These are phyloP conservation scores for Termitomyces titanicus DNA, from an alignment of 768 basidiomycete genomes.

Conservation along the genomic window DNA sequence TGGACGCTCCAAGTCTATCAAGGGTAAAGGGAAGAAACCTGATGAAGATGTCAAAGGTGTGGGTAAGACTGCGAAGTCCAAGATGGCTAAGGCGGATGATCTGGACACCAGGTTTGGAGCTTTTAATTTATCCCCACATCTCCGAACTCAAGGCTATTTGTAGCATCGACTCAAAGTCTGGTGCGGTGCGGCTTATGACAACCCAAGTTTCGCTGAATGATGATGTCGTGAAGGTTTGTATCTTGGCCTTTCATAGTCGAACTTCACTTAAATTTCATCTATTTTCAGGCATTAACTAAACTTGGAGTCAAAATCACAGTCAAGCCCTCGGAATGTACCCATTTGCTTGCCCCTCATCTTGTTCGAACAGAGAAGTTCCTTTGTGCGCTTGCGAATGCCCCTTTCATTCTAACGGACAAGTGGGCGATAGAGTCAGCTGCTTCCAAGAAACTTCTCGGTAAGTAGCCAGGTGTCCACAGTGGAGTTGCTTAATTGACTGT, in stretches of 20 bases:
- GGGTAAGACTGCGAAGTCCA: constrained; percentile 7
- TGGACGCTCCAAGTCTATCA: constrained; percentile 10
- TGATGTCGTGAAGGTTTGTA: constrained; percentile 54
- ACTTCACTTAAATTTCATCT: background rate
- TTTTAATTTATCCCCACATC: background rate
- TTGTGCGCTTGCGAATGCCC: constrained; percentile 62
- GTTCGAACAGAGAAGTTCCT: constrained; percentile 89
- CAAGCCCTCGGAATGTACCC: constrained; percentile 68
- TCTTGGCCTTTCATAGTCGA: background rate
- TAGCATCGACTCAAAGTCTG: constrained; percentile 8
- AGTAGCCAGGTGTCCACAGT: constrained; percentile 22
- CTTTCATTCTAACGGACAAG: constrained; percentile 56
- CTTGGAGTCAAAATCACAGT: constrained; percentile 66
- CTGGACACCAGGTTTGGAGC: constrained; percentile 9
- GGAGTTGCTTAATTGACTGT: background rate
- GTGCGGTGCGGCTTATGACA: constrained; percentile 52
- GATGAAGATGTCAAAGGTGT: constrained; percentile 10
- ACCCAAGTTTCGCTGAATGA: constrained; percentile 62
- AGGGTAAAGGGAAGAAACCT: constrained; percentile 20
- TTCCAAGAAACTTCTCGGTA: constrained; percentile 60
- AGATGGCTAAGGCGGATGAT: constrained; percentile 16
- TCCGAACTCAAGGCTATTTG: background rate
- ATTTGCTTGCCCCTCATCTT: constrained; percentile 66
- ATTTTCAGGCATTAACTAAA: constrained; percentile 49
- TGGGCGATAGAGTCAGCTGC: constrained; percentile 68